Conservation (phyloP, 352 stramenopile species). For the Phytophthora syringae region DNA sequence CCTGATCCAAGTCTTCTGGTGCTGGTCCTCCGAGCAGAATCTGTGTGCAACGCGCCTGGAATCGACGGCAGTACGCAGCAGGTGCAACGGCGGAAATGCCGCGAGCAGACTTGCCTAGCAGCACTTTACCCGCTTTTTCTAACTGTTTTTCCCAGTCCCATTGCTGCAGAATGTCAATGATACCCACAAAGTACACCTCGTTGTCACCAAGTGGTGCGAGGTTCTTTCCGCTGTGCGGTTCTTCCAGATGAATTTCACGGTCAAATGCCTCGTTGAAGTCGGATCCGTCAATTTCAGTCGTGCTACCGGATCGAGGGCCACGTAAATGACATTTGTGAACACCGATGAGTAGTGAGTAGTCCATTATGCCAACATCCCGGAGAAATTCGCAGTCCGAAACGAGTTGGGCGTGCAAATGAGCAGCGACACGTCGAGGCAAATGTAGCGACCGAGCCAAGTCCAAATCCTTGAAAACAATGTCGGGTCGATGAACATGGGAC, state of each 20-base stretch:
- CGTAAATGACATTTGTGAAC: constrained; percentile 68
- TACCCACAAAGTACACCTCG: constrained; percentile 84
- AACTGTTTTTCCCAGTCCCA: constrained; percentile 86
- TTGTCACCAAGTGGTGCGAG: constrained; percentile 33
- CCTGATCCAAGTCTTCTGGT: constrained; percentile 38
- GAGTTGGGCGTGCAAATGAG: constrained; percentile 57
- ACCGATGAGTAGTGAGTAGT: constrained; percentile 79
- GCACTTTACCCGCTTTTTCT: constrained; percentile 76
- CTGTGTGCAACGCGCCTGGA: constrained; percentile 62
- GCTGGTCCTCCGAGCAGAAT: constrained; percentile 46
- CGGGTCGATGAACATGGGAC: constrained; percentile 63
- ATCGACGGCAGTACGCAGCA: constrained; percentile 70
- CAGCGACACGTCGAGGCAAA: constrained; percentile 37
- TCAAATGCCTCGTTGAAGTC: constrained; percentile 30
- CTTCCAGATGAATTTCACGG: constrained; percentile 27
- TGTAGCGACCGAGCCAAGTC: constrained; percentile 58
- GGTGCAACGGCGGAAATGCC: constrained; percentile 74
- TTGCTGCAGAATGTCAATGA: constrained; percentile 88
- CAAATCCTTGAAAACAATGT: constrained; percentile 78
- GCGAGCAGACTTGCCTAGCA: constrained; percentile 66
- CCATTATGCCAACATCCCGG: constrained; percentile 76
- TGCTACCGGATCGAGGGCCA: constrained; percentile 13
- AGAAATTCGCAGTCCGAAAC: constrained; percentile 70
- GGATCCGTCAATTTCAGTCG: constrained; percentile 4
- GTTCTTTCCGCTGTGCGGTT: constrained; percentile 28